These are phyloP conservation scores for Colletotrichum australisinense DNA, from an alignment of 2,329 filamentous ascomycete genomes.

Conservation along the genomic window DNA sequence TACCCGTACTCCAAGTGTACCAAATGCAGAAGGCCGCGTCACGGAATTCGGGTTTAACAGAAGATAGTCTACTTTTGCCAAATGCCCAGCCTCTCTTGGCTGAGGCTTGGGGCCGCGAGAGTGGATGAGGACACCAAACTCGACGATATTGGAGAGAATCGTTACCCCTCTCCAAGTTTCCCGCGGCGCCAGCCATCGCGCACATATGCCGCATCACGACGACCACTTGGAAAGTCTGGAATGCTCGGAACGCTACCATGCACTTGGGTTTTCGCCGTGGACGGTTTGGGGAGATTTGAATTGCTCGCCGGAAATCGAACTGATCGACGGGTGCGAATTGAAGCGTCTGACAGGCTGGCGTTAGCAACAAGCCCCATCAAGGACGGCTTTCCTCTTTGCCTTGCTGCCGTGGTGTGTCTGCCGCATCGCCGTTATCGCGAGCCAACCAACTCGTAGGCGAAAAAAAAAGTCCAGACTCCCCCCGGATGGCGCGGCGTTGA, in stretches of 20 bases:
- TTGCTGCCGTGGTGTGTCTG: conserved; percentile 1
- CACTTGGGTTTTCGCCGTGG: not conserved
- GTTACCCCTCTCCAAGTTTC: not conserved
- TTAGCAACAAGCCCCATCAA: not conserved
- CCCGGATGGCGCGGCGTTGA: conserved; percentile 27
- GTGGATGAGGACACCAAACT: not conserved
- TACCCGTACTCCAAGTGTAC: not conserved
- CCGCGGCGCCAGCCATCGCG: not conserved
- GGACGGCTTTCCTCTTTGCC: not conserved
- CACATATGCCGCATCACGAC: not conserved
- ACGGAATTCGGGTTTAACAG: not conserved
- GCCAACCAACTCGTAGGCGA: conserved; percentile 1
- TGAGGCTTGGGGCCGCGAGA: not conserved
- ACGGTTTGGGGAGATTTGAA: not conserved
- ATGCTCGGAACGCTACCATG: not conserved
- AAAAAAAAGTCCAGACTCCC: conserved; percentile 11
- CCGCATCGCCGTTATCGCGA: conserved; percentile 20
- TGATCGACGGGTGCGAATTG: not conserved
- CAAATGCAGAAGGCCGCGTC: conserved; percentile 6
- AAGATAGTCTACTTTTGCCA: not conserved
- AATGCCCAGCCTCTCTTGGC: conserved; percentile 1
- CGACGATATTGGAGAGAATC: not conserved
- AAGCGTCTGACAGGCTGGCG: not conserved
- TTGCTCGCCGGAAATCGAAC: not conserved
- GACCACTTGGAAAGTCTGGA: not conserved